Conservation (phyloP, 176 grass and related monocot genomes). For the Juncus inflexus region DNA sequence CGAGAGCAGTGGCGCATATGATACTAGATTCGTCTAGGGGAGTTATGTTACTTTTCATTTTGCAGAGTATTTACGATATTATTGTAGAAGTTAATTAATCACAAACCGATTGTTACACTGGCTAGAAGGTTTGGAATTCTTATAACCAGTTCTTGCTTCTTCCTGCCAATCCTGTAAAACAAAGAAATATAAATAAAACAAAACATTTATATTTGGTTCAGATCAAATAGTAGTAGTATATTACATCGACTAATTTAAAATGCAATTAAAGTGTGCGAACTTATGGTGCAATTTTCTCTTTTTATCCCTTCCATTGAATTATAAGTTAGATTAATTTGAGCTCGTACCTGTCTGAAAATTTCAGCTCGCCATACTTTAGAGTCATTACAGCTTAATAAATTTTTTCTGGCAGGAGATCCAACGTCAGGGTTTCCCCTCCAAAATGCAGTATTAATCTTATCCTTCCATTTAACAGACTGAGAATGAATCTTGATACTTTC, state of each 20-base stretch:
- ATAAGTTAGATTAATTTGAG: background rate
- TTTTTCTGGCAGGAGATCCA: constrained; percentile 39
- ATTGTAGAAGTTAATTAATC: background rate
- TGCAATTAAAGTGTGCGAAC: background rate
- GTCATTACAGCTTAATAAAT: constrained; percentile 61
- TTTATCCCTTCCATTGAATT: background rate
- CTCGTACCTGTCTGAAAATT: constrained; percentile 51
- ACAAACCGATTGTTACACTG: constrained; percentile 56
- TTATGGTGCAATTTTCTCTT: too few relatives aligned
- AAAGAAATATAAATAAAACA: background rate
- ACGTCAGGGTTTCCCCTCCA: constrained; percentile 80
- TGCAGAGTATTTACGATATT: too few relatives aligned
- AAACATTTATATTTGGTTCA: background rate
- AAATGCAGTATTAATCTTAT: constrained; percentile 43
- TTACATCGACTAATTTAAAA: background rate
- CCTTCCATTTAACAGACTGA: constrained; percentile 30
- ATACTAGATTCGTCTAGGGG: too few relatives aligned
- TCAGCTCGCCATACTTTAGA: constrained; percentile 41
- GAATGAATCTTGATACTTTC: constrained; percentile 44
- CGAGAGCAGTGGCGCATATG: too few relatives aligned
- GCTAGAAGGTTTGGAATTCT: constrained; percentile 50
- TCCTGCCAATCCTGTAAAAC: constrained; percentile 47
- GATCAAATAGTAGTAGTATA: background rate
- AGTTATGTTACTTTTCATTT: too few relatives aligned
- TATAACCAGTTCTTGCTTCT: constrained; percentile 44